These are phyloP conservation scores for Fusarium chuoi DNA, from an alignment of 2,329 filamentous ascomycete species.

Conservation along the genomic window DNA sequence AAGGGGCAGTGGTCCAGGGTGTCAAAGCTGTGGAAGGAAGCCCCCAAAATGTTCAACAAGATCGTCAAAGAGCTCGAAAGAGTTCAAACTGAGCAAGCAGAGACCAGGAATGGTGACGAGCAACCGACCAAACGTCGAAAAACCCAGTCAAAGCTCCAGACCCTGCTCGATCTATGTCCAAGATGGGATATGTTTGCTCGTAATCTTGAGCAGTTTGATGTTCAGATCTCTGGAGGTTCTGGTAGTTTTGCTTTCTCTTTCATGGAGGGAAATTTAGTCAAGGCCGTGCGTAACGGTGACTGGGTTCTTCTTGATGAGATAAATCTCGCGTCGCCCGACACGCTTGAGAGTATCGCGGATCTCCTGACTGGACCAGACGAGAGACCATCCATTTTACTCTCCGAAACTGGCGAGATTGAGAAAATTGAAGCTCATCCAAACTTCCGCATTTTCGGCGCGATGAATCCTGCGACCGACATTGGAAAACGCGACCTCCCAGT, in stretches of 20 bases:
- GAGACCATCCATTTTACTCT: conserved; percentile 84
- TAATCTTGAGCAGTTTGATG: conserved; percentile 80
- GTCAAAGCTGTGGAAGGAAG: conserved; percentile 87
- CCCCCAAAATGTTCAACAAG: conserved; percentile 84
- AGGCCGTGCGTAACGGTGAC: conserved; percentile 93
- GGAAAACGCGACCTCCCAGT: conserved; percentile 94
- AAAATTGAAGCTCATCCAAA: conserved; percentile 88
- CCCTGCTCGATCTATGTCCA: conserved; percentile 65
- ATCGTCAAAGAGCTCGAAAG: conserved; percentile 68
- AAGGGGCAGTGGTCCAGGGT: conserved; percentile 89
- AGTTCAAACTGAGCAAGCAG: conserved; percentile 54
- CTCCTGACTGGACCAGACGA: conserved; percentile 79
- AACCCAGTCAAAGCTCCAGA: conserved; percentile 73
- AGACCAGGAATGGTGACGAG: conserved; percentile 49
- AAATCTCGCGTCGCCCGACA: conserved; percentile 94
- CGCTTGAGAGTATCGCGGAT: conserved; percentile 91
- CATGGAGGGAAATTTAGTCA: conserved; percentile 94
- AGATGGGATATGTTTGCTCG: conserved; percentile 85
- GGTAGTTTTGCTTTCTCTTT: conserved; percentile 93
- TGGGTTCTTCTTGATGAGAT: conserved; percentile 99
- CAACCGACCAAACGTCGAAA: conserved; percentile 77
- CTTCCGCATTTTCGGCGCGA: conserved; percentile 96
- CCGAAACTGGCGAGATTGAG: conserved; percentile 93
- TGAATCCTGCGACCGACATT: conserved; percentile 98
- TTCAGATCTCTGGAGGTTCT: conserved; percentile 77